Percentiles rank a stretch among this genome's conserved stretches.
Conservation (phyloP, 352 stramenopile species). For the Ochromonadaceae sp. region DNA sequence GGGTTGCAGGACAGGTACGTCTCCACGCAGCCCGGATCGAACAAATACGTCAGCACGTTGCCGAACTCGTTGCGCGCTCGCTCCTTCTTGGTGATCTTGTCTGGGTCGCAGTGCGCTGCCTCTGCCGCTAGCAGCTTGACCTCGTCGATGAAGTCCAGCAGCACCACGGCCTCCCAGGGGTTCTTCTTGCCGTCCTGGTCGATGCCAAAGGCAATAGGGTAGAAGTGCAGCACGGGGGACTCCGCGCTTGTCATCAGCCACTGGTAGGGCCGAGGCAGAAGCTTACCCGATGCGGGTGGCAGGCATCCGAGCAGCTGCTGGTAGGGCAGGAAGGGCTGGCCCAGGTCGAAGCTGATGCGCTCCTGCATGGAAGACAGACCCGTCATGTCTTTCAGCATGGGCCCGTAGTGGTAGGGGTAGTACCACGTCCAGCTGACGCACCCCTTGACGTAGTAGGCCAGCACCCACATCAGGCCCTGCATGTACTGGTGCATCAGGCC, state of each 20-base stretch:
- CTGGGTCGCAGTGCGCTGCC: constrained; percentile 64
- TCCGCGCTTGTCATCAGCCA: constrained; percentile 81
- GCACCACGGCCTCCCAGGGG: constrained; percentile 95
- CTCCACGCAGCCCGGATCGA: constrained; percentile 48
- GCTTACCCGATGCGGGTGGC: constrained; percentile 68
- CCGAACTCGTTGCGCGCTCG: constrained; percentile 60
- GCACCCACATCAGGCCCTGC: constrained; percentile 95
- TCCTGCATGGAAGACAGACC: constrained; percentile 48
- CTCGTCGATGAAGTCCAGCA: constrained; percentile 96
- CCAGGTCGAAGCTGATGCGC: constrained; percentile 79
- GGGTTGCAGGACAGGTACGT: constrained; percentile 46
- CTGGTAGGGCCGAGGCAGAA: constrained; percentile 81
- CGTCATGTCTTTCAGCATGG: constrained; percentile 72
- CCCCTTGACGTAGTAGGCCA: constrained; percentile 97
- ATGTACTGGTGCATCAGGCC: constrained; percentile 85
- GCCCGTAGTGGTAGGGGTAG: constrained; percentile 98
- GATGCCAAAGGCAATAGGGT: constrained; percentile 48
- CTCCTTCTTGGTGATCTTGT: constrained; percentile 70
- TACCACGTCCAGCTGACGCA: constrained; percentile 99
- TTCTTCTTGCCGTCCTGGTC: constrained; percentile 90
- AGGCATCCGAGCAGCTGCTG: constrained; percentile 96
- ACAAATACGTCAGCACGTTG: constrained; percentile 57
- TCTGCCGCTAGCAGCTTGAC: constrained; percentile 74
- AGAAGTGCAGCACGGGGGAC: constrained; percentile 92
- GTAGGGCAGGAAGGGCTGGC: constrained; percentile 87